Base-by-base conservation (phyloP, 768 basidiomycete species). In the Hygrophoropsis aurantiaca region DNA sequence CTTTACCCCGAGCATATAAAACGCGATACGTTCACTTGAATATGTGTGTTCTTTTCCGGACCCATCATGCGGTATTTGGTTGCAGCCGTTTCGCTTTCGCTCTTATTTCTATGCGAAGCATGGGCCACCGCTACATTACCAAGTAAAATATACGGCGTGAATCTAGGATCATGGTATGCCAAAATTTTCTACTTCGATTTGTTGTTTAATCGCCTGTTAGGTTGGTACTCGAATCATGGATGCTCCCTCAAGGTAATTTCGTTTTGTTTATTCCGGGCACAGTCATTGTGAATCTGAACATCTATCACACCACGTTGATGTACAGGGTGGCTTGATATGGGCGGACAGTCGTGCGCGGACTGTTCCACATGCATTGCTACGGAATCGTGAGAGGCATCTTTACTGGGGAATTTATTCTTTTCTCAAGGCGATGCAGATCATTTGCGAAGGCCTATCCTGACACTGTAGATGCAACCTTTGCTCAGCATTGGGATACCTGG, bases 151-250 rank as follows among this genome's bases (percentile, higher is more conserved):
- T 81, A 85, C 57, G 86, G 86, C 39, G 85, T 87, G 3, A 87
- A 88, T 58, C 58, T 88, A 24, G 84, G 85, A 13, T 80, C 80
- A 46, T 85, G 82, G 82, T 79, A 51, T 18, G 72, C 42, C 21
- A 41, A 23, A 3, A 8, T 5, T 11, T 18, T 3, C n/a, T 20
- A 10, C 44, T 10, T 8, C 3, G 19, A 25, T 19, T 10, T 21
- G 11, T 10, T 27, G 23, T 30, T 52, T 32, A 39, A 52, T 20
- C 38, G 41, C 35, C 51, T 5, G 40, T 15, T 46, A 89, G 88
- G 88, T 73, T 90, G 41, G 64, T 90, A 0, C 62, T 88, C 4
- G 88, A 90, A 57, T 56, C 86, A 16, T 90, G 88, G 88, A 90
- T 90, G 87, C 72, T 88, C 34, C 87, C 86, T 6, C 68, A 73